Conservation (phyloP, 225 moss, liverwort and hornwort genomes). For the Polytrichum commune region DNA sequence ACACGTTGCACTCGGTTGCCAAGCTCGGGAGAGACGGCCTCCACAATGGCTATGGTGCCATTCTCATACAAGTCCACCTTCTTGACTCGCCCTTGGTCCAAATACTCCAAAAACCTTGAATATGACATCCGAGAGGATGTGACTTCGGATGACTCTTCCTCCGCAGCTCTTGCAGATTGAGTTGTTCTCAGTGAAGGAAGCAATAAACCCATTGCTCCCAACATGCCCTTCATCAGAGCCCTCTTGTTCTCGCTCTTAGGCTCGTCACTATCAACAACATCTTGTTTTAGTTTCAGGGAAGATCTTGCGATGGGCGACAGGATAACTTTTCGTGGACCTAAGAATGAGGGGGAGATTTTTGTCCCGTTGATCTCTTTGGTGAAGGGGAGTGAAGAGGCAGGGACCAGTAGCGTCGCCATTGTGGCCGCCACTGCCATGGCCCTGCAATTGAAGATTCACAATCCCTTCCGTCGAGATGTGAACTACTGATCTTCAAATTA, state of each 20-base stretch:
- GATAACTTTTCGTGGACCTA: background rate
- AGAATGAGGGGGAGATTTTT: slow-evolving; percentile 10
- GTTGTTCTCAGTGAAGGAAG: slow-evolving; percentile 26
- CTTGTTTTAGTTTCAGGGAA: background rate
- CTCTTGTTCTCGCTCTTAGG: slow-evolving; percentile 28
- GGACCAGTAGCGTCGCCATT: slow-evolving; percentile 21
- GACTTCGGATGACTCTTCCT: slow-evolving; percentile 78
- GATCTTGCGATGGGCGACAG: slow-evolving; percentile 10
- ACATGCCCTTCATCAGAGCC: slow-evolving; percentile 36
- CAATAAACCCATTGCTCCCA: slow-evolving; percentile 36
- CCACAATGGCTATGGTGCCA: slow-evolving; percentile 94
- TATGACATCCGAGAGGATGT: slow-evolving; percentile 96
- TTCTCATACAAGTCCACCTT: slow-evolving; percentile 95
- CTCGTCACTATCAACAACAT: background rate
- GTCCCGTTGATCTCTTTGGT: slow-evolving; percentile 43
- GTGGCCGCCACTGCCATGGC: slow-evolving; percentile 14
- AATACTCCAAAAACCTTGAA: slow-evolving; percentile 84
- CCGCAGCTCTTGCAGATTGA: slow-evolving; percentile 38
- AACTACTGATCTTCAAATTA: too few relatives aligned
- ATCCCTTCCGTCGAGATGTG: too few relatives aligned
- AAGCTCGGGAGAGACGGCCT: slow-evolving; percentile 87
- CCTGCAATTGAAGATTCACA: too few relatives aligned
- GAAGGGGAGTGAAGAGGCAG: slow-evolving; percentile 15
- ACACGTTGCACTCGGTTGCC: slow-evolving; percentile 89
- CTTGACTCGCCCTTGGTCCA: slow-evolving; percentile 92